A percentile compares a stretch with the other conserved stretches of the same genome.
phyloP scores from a whole-genome alignment of 2,329 filamentous ascomycete species.

The Paraconiothyrium sp. region DNA sequence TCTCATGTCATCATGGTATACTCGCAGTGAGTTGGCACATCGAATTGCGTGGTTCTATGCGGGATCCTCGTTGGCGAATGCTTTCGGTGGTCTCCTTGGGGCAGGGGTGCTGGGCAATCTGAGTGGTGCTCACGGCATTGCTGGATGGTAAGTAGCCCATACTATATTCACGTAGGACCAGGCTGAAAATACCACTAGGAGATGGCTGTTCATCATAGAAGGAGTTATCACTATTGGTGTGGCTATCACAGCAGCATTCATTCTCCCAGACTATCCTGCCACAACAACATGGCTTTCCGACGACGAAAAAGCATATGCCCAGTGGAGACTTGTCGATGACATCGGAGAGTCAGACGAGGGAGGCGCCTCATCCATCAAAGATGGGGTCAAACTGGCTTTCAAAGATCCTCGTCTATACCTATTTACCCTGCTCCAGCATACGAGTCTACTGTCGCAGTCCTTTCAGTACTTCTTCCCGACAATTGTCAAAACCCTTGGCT shows the following conservation, averaged over 20 bases:
- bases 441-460: constrained; percentile 54
- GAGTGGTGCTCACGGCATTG: constrained; percentile 24
- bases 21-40: constrained; percentile 58
- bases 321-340: constrained; percentile 14
- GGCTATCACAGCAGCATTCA: constrained; percentile 10
- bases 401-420: constrained; percentile 47
- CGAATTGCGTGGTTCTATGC: constrained; percentile 61
- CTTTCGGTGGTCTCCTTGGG: constrained; percentile 53
- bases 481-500: constrained; percentile 67
- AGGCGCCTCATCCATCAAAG: constrained; percentile 4
- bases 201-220: constrained; percentile 44
- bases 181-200: not conserved
- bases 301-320: constrained; percentile 41
- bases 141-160: constrained; percentile 32
- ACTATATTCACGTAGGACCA: no score
- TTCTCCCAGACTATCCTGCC: constrained; percentile 48
- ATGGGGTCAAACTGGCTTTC: constrained; percentile 47
- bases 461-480: constrained; percentile 72
- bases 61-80: constrained; percentile 58
- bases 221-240: constrained; percentile 14
- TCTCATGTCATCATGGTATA: constrained; percentile 62
- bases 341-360: constrained; percentile 11
- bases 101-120: constrained; percentile 32
- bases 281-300: constrained; percentile 54
- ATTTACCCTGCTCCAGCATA: constrained; percentile 30